Conservation (phyloP, 139 green algal species). For the Asterochloris sp. region DNA sequence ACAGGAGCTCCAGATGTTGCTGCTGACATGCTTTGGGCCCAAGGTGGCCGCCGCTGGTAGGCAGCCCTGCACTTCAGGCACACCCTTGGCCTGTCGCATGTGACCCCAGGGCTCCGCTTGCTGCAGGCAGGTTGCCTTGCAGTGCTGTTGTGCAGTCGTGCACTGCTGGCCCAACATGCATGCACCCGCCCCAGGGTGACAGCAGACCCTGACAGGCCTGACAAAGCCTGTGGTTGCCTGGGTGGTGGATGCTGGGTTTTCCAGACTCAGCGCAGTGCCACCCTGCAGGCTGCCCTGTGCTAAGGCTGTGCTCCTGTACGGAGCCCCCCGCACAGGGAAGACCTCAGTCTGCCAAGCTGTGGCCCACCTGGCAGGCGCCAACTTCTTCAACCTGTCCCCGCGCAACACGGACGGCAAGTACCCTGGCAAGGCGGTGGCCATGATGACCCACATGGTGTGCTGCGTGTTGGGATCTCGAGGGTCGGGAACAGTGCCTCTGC, state of each 20-base stretch:
- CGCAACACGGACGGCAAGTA: slow-evolving; percentile 80
- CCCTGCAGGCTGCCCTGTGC: slow-evolving; percentile 21
- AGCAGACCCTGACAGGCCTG: neutral
- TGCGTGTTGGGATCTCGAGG: too few relatives aligned
- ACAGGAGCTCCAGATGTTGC: too few relatives aligned
- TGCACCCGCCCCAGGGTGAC: neutral
- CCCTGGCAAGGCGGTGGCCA: slow-evolving; percentile 71
- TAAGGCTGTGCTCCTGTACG: slow-evolving; percentile 79
- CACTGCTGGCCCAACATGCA: neutral
- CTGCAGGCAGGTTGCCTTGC: too few relatives aligned
- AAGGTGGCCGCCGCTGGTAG: too few relatives aligned
- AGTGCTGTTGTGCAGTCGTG: too few relatives aligned
- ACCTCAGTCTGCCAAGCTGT: slow-evolving; percentile 67
- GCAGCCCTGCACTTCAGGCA: too few relatives aligned
- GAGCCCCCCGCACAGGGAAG: slow-evolving; percentile 74
- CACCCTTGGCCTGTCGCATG: too few relatives aligned
- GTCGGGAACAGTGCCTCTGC: neutral
- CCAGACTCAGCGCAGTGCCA: neutral
- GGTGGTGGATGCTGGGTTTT: neutral
- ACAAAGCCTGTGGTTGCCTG: neutral
- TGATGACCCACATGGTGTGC: slow-evolving; percentile 86
- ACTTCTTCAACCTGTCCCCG: slow-evolving; percentile 84
- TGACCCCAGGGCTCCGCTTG: too few relatives aligned
- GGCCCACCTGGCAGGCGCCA: slow-evolving; percentile 60
- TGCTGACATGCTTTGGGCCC: too few relatives aligned